These are phyloP conservation scores for Tuber melanosporum DNA, from an alignment of 495 filamentous ascomycete genomes.

Conservation along the genomic window DNA sequence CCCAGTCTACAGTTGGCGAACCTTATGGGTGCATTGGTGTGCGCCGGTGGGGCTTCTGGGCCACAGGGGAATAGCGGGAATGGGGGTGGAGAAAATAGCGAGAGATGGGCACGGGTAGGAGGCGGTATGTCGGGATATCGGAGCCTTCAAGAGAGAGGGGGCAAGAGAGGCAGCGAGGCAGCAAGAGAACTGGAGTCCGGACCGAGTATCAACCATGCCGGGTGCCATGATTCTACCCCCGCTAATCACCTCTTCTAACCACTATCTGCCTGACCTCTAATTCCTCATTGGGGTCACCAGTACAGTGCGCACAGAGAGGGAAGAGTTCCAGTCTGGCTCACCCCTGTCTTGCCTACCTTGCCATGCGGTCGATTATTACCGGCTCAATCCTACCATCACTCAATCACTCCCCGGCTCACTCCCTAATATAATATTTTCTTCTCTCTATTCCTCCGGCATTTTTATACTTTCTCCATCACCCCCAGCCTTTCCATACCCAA, in stretches of 20 bases:
- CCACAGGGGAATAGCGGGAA: neutral
- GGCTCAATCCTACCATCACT: neutral
- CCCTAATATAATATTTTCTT: neutral
- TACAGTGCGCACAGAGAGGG: neutral
- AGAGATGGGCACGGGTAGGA: neutral
- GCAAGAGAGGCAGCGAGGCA: neutral
- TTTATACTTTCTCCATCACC: constrained; percentile 11
- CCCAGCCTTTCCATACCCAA: constrained; percentile 15
- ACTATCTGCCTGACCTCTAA: neutral
- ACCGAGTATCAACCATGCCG: neutral
- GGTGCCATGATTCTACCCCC: neutral
- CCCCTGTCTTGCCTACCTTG: neutral
- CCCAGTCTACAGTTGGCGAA: neutral
- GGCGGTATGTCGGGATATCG: neutral
- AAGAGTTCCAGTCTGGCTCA: neutral
- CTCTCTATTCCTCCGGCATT: neutral
- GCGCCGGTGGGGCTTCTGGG: neutral
- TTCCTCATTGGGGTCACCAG: neutral
- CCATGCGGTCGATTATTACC: neutral
- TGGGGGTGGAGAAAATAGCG: neutral
- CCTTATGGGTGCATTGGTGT: neutral
- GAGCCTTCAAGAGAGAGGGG: neutral
- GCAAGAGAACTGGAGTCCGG: neutral
- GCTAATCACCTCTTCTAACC: neutral
- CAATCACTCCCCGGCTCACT: neutral